Percentiles rank a stretch among this genome's conserved stretches.
Conservation (phyloP, 1,139 yeast genomes). For the Pichia cactophila region DNA sequence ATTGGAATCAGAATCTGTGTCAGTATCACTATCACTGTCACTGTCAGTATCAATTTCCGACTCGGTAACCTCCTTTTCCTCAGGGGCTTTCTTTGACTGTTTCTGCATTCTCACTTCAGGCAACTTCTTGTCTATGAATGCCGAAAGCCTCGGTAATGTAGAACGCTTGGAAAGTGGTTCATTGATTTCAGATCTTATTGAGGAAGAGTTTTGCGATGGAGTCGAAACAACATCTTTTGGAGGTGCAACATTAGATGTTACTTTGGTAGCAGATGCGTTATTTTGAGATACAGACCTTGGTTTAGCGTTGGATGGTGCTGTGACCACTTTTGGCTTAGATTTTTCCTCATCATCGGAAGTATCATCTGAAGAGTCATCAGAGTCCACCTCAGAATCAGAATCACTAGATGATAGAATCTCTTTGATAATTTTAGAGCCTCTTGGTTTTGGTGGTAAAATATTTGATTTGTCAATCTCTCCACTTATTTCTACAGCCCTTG, state of each 20-base stretch:
- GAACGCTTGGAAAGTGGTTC: slow-evolving; percentile 17
- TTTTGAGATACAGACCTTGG: background rate
- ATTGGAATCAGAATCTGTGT: slow-evolving; percentile 18
- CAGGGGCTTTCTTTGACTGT: slow-evolving; percentile 1
- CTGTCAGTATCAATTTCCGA: slow-evolving; percentile 20
- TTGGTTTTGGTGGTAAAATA: slow-evolving; percentile 11
- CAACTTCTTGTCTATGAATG: slow-evolving; percentile 48
- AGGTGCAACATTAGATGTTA: background rate
- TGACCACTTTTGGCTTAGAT: slow-evolving; percentile 27
- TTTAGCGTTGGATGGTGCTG: slow-evolving; percentile 26
- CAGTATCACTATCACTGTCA: slow-evolving; percentile 22
- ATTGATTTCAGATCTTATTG: background rate
- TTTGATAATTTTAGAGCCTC: background rate
- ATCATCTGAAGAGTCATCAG: slow-evolving; percentile 8
- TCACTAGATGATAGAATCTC: background rate
- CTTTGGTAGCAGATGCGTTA: background rate
- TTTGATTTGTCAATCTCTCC: slow-evolving; percentile 15
- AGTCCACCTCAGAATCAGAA: slow-evolving; percentile 7
- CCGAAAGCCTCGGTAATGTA: slow-evolving; percentile 48
- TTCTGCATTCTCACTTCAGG: slow-evolving; percentile 48
- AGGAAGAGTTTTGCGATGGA: background rate
- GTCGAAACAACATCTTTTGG: background rate
- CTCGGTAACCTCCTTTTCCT: slow-evolving; percentile 10
- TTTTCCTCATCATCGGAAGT: slow-evolving; percentile 12
- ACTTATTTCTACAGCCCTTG: slow-evolving; percentile 14